Base-by-base conservation (phyloP, 2,329 filamentous ascomycete genomes). In the Xylaria sp. region DNA sequence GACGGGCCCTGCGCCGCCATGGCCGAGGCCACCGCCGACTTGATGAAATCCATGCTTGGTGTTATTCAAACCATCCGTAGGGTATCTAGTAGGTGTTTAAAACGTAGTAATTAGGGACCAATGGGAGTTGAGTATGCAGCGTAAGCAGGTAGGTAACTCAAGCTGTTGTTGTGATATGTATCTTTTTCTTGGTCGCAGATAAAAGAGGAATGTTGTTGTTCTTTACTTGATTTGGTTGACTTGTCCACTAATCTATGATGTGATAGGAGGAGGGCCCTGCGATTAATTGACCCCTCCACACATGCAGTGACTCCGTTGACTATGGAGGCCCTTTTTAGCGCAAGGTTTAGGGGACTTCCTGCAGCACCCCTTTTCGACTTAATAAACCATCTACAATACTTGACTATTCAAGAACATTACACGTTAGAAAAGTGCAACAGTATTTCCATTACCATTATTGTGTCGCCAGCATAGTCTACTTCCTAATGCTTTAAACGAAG, bases 11-110 rank as follows among this genome's bases (percentile, higher is more conserved):
- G 96, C 54, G 96, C 69, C 21, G 69, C 93, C 76, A 99, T 98
- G 74, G 94, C 95, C 69, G 96, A 98, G 54, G 94, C 95, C 78
- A 98, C 94, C 61, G 96, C 96, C 69, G 94, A 98, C 83, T 98
- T 98, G 78, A 99, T 88, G 78, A 98, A 98, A 80, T 99, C 94
- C 96, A 99, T 99, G 74, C 74, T 68, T 39, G 14, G 47, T 39
- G 48, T 32, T 63, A 60, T 51, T 68, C 61, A 70, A 62, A 70
- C 64, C 69, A 71, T 71, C 50, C 61, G 61, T 48, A 42, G 47
- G 50, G 42, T 19, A 21, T n/a, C 14, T 55, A 54, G 4, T 27
- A 27, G 24, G 24, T 27, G 4, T 27, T 36, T 36, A 36, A 9
- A 55, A 27, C n/a, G 55, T 64, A 69, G 56, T 47, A 27, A 61